Base-by-base conservation (phyloP, 768 basidiomycete species). In the Naganishia vaughanmartiniae region DNA sequence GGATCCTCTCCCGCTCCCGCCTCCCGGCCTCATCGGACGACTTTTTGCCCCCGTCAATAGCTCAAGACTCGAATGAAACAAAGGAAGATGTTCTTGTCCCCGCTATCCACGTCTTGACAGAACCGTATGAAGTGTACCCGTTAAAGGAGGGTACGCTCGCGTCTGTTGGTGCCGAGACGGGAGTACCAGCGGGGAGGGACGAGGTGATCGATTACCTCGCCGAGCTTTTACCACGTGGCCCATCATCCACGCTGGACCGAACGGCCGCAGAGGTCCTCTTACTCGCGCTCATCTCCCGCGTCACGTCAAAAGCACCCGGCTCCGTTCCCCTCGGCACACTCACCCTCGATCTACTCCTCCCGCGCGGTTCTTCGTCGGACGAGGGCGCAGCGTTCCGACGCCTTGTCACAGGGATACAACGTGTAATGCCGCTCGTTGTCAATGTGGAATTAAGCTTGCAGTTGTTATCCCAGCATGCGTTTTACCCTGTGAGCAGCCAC, bases 251-350 rank as follows among this genome's bases (percentile, higher is more conserved):
- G 39, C 60, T 34, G 24, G 80, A 81, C 69, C n/a, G 54, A 9
- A 21, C 76, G 1, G 74, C 77, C 0, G 79, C 76, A 3, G 76
- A 76, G 42, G 70, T 72, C 24, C 66, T 81, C 1, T 71, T 81
- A 12, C 66, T 79, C 6, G 56, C 65, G 26, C 67, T 80, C 21
- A 54, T 81, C 17, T 75, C 79, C 7, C 71, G 72, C 3, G 79
- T 79, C 0, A 71, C 74, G 0, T 66, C 73, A 12, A 73, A 78
- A 34, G 75, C 76, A 15, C 53, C 73, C 0, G 71, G 73, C 1
- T 67, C 75, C 15, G 46, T 67, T 4, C 80, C 79, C 11, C 69
- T 80, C 5, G 80, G 80, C 14, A 75, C 78, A 2, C 65, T 81
- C 12, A 72, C 79, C 6, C 24, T 81, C 19, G 79, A 81, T 57